A percentile compares a stretch with the other conserved stretches of the same genome.
These are phyloP conservation scores for Ochromonas danica DNA, from an alignment of 108 stramenopile species.

Conservation along the genomic window DNA sequence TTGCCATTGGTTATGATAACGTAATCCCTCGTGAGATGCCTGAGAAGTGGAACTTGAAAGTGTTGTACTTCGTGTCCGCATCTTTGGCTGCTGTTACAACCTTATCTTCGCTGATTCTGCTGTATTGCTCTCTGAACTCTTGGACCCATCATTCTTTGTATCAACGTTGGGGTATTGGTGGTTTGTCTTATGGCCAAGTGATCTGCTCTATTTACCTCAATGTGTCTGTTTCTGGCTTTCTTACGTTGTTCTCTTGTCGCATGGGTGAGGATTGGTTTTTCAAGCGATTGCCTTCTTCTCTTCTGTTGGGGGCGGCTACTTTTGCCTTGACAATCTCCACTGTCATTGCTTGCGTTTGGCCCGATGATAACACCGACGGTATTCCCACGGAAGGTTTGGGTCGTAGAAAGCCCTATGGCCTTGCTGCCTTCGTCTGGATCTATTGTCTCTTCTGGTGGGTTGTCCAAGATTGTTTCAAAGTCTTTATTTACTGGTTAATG, in stretches of 20 bases:
- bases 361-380: slow-evolving; percentile 9
- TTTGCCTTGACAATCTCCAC: slow-evolving; percentile 39
- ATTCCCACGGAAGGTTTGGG: slow-evolving; percentile 32
- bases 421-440: slow-evolving; percentile 12
- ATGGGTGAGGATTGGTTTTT: slow-evolving; percentile 36
- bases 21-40: not conserved
- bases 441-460: slow-evolving; percentile 36
- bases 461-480: slow-evolving; percentile 32
- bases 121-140: slow-evolving; percentile 29
- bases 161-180: slow-evolving; percentile 25
- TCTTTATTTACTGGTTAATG: slow-evolving; percentile 26
- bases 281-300: not conserved
- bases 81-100: slow-evolving; percentile 38
- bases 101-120: slow-evolving; percentile 36
- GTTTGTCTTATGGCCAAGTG: slow-evolving; percentile 35
- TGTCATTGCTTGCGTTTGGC: slow-evolving; percentile 38
- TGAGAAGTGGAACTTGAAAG: slow-evolving; percentile 33
- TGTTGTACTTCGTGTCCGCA: slow-evolving; percentile 33
- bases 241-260: slow-evolving; percentile 40
- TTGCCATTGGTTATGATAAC: slow-evolving; percentile 79
- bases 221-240: slow-evolving; percentile 39
- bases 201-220: slow-evolving; percentile 39
- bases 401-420: slow-evolving; percentile 6
- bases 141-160: not conserved
- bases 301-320: slow-evolving; percentile 26